Base-by-base conservation (phyloP, 805 yeast species). In the Kluyveromyces starmeri region DNA sequence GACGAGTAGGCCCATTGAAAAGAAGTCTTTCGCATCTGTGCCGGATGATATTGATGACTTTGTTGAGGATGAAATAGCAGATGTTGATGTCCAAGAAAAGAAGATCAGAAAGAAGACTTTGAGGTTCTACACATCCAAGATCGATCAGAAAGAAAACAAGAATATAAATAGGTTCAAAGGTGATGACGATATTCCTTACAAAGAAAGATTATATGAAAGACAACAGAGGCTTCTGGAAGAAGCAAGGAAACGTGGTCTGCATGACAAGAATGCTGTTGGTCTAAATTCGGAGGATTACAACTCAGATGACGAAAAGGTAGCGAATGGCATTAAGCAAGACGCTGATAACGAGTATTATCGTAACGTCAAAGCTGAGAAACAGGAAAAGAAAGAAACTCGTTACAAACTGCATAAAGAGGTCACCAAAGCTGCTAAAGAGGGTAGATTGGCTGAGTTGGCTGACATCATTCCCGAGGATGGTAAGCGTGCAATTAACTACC, bases 81-180 rank as follows among this genome's bases (percentile, higher is more conserved):
- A 76, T 18, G 77, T 85, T 31, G 97, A 92, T 59, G 69, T 71
- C 28, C 94, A 84, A 51, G 97, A 86, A 39, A 89, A 88, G 64
- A 73, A 71, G 39, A 72, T 77, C 14, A 76, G 94, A 48, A 82
- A 79, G 65, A 75, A 74, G 53, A 71, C 94, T 2, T 72, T 92
- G 49, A 78, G 97, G 41, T 92, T 92, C 75, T 92, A 92, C 69
- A 92, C 98, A 1, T 83, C 97, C 39, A 88, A 89, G 61, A 88
- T 92, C 58, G 96, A 86, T 57, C 94, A 88, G 62, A 79, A 78
- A 34, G 77, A 71, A 18, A 67, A 68, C 46, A 80, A 79, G 57
- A 71, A 72, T 40, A 64, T 62, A 27, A 78, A 78, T 30, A 68
- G 62, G 45, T 71, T 64, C 42, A 67, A 74, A 28, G 98, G 97